Percentiles rank a stretch among this genome's conserved stretches.
These are phyloP conservation scores for Acanthamoeba lenticulata DNA, from an alignment of 208 protist species.

Conservation along the genomic window DNA sequence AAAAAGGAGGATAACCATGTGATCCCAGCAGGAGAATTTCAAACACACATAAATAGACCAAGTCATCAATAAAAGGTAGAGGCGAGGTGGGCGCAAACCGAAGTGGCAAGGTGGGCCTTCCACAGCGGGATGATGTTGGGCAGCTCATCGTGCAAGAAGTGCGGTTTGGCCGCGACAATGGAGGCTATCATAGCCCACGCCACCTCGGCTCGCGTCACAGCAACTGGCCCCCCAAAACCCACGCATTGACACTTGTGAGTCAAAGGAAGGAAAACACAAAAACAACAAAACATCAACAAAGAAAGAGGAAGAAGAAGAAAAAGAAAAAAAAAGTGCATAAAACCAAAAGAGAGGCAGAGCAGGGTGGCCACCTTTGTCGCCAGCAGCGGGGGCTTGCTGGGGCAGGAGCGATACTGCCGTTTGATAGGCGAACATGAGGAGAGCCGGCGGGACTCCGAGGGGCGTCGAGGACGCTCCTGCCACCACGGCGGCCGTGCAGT, in stretches of 20 bases:
- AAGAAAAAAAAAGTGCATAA: too few species aligned
- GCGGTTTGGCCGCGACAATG: neutral
- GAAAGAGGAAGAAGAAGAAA: too few species aligned
- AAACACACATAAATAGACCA: too few species aligned
- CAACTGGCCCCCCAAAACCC: too few species aligned
- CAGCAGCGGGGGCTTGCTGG: neutral
- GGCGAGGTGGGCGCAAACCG: neutral
- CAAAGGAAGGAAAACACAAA: neutral
- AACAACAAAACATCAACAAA: neutral
- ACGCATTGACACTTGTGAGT: too few species aligned
- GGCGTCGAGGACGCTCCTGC: neutral
- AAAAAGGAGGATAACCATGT: too few species aligned
- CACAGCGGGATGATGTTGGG: neutral
- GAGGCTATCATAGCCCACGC: neutral
- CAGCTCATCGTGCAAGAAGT: neutral
- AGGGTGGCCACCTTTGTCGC: neutral
- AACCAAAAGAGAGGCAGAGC: too few species aligned
- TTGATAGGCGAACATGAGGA: neutral
- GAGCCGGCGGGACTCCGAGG: neutral
- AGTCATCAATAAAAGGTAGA: too few species aligned
- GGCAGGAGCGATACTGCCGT: neutral
- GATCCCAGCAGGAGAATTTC: too few species aligned
- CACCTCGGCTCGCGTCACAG: neutral
- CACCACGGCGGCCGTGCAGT: neutral
- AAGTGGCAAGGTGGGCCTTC: neutral